phyloP scores from a whole-genome alignment of 2,329 filamentous ascomycete species.

The Cladosporium velox region DNA sequence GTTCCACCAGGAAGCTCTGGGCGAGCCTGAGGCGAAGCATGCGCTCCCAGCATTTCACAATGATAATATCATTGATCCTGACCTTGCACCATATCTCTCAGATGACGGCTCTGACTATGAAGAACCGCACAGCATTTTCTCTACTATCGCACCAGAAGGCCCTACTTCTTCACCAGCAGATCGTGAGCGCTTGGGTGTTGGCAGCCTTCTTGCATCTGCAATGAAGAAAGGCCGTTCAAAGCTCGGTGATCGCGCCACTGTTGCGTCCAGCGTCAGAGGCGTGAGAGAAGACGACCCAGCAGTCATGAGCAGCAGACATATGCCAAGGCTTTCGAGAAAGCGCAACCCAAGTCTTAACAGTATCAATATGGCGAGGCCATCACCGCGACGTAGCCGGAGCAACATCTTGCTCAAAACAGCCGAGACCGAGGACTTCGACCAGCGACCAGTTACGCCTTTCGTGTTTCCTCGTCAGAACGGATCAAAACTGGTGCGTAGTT shows the following conservation, averaged over 20 bases:
- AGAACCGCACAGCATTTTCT: constrained; percentile 83
- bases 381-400: constrained; percentile 65
- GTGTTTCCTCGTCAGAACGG: constrained; percentile 22
- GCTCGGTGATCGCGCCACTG: constrained; percentile 71
- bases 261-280: constrained; percentile 66
- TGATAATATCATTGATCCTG: constrained; percentile 97
- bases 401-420: constrained; percentile 53
- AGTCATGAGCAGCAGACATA: constrained; percentile 65
- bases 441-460: constrained; percentile 25
- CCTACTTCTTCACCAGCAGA: constrained; percentile 56
- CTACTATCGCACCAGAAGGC: constrained; percentile 66
- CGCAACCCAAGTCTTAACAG: constrained; percentile 85
- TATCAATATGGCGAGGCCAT: constrained; percentile 67
- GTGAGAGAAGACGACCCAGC: constrained; percentile 63
- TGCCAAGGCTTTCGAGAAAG: constrained; percentile 66
- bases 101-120: constrained; percentile 86
- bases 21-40: constrained; percentile 65
- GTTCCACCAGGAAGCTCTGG: constrained; percentile 73
- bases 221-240: constrained; percentile 74
- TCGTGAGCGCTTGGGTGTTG: constrained; percentile 71
- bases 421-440: constrained; percentile 27
- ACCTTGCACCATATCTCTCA: constrained; percentile 92
- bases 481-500: constrained; percentile 64
- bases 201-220: constrained; percentile 66
- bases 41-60: constrained; percentile 91